Conservation (phyloP, 176 grass and related monocot genomes). For the Oryza nivara region DNA sequence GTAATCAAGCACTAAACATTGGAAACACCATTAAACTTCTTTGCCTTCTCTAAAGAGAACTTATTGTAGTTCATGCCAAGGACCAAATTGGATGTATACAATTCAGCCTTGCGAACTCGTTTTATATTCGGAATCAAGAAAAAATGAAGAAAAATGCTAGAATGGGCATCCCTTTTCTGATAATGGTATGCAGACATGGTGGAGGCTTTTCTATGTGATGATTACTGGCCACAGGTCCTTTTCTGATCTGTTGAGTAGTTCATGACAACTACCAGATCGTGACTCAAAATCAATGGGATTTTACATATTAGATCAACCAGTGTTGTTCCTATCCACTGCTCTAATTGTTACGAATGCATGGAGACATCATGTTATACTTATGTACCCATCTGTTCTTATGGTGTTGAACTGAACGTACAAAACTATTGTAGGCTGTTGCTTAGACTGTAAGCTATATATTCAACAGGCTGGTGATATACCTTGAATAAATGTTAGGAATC, state of each 20-base stretch:
- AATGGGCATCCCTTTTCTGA: background rate
- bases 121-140: background rate
- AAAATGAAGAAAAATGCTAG: slow-evolving; percentile 11
- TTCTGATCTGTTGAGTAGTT: slow-evolving; percentile 4
- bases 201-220: background rate
- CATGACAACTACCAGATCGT: background rate
- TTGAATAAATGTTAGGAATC: background rate
- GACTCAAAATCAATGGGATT: background rate
- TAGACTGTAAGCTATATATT: background rate
- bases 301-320: background rate
- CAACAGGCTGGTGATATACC: background rate
- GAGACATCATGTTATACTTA: background rate
- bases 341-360: background rate
- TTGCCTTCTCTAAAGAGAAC: slow-evolving; percentile 5
- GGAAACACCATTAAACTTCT: slow-evolving; percentile 10
- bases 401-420: background rate
- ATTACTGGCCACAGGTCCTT: slow-evolving; percentile 6
- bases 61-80: background rate
- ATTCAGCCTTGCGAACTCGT: slow-evolving; percentile 4
- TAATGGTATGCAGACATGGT: background rate
- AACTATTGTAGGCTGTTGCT: background rate
- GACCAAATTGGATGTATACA: background rate
- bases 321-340: background rate
- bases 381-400: background rate
- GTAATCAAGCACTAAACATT: background rate